phyloP scores from a whole-genome alignment of 257 asterid genomes.

The Penstemon barbatus region DNA sequence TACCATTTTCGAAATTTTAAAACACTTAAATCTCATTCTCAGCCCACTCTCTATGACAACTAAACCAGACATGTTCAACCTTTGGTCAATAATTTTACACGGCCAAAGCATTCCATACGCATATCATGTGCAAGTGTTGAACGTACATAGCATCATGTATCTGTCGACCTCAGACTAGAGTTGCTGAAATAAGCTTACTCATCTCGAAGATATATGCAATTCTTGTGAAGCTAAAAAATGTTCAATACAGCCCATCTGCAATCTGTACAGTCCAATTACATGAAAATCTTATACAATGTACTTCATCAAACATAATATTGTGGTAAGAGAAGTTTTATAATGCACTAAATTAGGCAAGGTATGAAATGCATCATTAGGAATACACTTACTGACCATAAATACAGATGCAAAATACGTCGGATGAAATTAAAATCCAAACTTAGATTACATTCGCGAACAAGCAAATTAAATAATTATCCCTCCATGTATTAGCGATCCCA shows the following conservation, averaged over 20 bases:
- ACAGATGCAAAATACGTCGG: slow-evolving; percentile 29
- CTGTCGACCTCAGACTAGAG: too few relatives aligned
- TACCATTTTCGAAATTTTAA: too few relatives aligned
- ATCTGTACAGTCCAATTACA: background rate
- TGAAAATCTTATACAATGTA: background rate
- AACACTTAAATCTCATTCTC: too few relatives aligned
- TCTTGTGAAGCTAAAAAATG: background rate
- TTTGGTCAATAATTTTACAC: too few relatives aligned
- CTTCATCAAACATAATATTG: background rate
- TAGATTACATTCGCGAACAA: slow-evolving; percentile 7
- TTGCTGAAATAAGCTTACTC: too few relatives aligned
- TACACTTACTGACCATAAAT: slow-evolving; percentile 26
- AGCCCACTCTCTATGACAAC: too few relatives aligned
- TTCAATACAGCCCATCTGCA: background rate
- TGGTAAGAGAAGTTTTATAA: slow-evolving; percentile 2
- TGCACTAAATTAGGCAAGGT: slow-evolving; percentile 16
- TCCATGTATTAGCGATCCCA: slow-evolving; percentile 66
- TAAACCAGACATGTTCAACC: too few relatives aligned
- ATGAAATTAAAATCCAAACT: slow-evolving; percentile 18
- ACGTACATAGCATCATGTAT: too few relatives aligned
- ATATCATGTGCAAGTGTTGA: too few relatives aligned
- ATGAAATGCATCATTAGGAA: slow-evolving; percentile 10
- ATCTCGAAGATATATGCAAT: background rate
- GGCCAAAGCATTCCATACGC: too few relatives aligned
- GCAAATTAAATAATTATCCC: slow-evolving; percentile 2